phyloP scores from a whole-genome alignment of 805 yeast species.

The Ogataea chonburiensis region DNA sequence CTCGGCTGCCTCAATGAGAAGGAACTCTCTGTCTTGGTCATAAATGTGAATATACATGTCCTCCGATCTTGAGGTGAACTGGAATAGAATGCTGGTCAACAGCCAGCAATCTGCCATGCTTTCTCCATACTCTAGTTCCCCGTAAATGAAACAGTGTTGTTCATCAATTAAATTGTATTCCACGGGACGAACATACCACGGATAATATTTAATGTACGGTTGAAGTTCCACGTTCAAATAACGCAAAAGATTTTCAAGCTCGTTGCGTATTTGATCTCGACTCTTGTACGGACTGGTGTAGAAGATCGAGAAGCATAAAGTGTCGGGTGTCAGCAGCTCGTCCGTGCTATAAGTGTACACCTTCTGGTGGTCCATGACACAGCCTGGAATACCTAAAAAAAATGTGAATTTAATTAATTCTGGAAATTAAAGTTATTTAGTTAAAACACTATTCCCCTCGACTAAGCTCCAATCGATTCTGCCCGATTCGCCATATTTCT shows the following conservation, averaged over 20 bases:
- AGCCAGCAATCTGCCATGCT: conserved; percentile 46
- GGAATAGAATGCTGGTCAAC: conserved; percentile 39
- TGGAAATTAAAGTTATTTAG: too few relatives aligned
- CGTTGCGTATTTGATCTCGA: conserved; percentile 15
- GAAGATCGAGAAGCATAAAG: conserved; percentile 31
- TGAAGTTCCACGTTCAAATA: conserved; percentile 28
- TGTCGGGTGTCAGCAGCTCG: conserved; percentile 17
- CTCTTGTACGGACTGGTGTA: conserved; percentile 32
- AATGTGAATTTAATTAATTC: too few relatives aligned
- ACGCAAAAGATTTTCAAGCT: conserved; percentile 17
- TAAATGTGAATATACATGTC: conserved; percentile 44
- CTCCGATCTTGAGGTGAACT: conserved; percentile 30
- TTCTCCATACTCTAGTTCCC: conserved; percentile 45
- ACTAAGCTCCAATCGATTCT: conserved; percentile 30
- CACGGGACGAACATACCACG: conserved; percentile 40
- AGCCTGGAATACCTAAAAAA: too few relatives aligned
- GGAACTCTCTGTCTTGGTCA: conserved; percentile 58
- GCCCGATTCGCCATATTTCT: conserved; percentile 34
- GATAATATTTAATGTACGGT: conserved; percentile 40
- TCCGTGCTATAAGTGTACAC: conserved; percentile 12
- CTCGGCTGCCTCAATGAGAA: conserved; percentile 50
- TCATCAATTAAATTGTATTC: conserved; percentile 22
- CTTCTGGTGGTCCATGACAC: conserved; percentile 15
- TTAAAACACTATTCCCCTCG: conserved; percentile 18
- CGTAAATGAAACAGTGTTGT: conserved; percentile 34